Evolutionary conservation across 2,329 filamentous ascomycete genomes (phyloP).

Genomic region (Cladosporium oxysporum): DNA sequence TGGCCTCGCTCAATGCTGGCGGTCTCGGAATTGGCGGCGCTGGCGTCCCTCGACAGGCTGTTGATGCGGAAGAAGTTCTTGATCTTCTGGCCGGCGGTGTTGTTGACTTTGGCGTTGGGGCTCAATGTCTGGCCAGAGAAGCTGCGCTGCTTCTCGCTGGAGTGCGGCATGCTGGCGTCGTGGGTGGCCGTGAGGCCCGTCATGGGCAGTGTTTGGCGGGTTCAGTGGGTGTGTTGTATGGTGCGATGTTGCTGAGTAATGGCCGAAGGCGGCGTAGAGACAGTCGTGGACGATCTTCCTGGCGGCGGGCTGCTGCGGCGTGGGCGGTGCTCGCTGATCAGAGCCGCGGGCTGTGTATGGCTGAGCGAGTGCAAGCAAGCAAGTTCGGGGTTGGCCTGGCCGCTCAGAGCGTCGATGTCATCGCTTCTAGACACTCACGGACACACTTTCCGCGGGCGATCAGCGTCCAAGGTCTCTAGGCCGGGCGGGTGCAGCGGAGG

Average conservation of each 20-base stretch:
- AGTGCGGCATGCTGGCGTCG: constrained; percentile 36
- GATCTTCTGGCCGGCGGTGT: constrained; percentile 61
- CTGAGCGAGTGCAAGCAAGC: background rate
- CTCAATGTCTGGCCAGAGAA: constrained; percentile 49
- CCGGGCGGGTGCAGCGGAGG: background rate
- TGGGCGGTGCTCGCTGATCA: constrained; percentile 5
- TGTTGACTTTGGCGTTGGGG: constrained; percentile 50
- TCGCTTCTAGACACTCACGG: background rate
- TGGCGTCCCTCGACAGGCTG: constrained; percentile 48
- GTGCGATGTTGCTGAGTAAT: background rate
- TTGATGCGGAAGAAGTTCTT: constrained; percentile 71
- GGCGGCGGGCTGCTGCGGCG: constrained; percentile 8
- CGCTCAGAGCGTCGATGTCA: constrained; percentile 18
- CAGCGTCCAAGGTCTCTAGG: background rate
- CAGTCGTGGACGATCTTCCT: constrained; percentile 16
- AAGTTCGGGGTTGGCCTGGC: constrained; percentile 17
- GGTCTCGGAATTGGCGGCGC: constrained; percentile 38
- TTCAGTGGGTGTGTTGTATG: background rate
- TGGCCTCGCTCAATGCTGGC: constrained; percentile 32
- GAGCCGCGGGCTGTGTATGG: constrained; percentile 9
- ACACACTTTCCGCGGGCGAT: background rate
- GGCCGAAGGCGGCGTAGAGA: constrained; percentile 6
- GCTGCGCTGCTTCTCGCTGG: constrained; percentile 46
- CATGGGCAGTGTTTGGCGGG: constrained; percentile 10
- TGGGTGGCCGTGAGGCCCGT: constrained; percentile 19